These are phyloP conservation scores for Sporothrix variecibatus DNA, from an alignment of 2,329 filamentous ascomycete genomes.

Conservation along the genomic window DNA sequence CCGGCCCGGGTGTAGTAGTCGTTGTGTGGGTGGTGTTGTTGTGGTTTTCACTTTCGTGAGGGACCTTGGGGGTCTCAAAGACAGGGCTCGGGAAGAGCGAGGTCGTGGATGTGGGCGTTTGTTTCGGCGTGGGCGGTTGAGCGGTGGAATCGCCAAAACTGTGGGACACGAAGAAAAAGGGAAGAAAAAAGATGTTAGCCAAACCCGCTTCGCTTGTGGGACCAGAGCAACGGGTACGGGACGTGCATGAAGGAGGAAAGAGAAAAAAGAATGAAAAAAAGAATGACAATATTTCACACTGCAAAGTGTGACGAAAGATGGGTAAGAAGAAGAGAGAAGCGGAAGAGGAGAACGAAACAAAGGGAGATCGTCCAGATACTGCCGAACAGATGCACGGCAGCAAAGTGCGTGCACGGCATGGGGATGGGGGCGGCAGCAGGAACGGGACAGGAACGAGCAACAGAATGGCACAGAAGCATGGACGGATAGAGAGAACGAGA, in stretches of 20 bases:
- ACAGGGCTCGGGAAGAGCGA: slow-evolving; percentile 55
- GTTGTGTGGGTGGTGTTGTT: slow-evolving; percentile 42
- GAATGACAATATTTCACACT: neutral
- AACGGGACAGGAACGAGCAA: slow-evolving; percentile 14
- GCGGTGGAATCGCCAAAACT: slow-evolving; percentile 67
- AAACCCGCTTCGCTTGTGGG: slow-evolving; percentile 24
- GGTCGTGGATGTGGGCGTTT: slow-evolving; percentile 55
- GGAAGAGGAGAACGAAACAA: slow-evolving; percentile 22
- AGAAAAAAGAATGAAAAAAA: neutral
- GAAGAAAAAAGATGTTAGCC: slow-evolving; percentile 27
- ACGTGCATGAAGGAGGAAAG: slow-evolving; percentile 2
- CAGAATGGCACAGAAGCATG: slow-evolving; percentile 2
- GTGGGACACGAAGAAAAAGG: slow-evolving; percentile 32
- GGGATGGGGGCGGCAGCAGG: slow-evolving; percentile 20
- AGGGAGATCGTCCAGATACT: slow-evolving; percentile 24
- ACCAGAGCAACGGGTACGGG: slow-evolving; percentile 21
- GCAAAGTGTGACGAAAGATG: neutral
- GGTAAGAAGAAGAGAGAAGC: slow-evolving; percentile 23
- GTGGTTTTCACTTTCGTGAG: neutral
- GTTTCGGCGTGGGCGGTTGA: slow-evolving; percentile 60
- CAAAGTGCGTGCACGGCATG: slow-evolving; percentile 27
- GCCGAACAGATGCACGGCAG: slow-evolving; percentile 25
- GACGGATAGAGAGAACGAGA: neutral
- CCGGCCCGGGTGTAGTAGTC: slow-evolving; percentile 31
- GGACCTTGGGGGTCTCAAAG: slow-evolving; percentile 58